Percentiles rank a stretch among this genome's conserved stretches.
Conservation (phyloP, 371 early-diverging fungal genomes). For the Apophysomyces sp. region DNA sequence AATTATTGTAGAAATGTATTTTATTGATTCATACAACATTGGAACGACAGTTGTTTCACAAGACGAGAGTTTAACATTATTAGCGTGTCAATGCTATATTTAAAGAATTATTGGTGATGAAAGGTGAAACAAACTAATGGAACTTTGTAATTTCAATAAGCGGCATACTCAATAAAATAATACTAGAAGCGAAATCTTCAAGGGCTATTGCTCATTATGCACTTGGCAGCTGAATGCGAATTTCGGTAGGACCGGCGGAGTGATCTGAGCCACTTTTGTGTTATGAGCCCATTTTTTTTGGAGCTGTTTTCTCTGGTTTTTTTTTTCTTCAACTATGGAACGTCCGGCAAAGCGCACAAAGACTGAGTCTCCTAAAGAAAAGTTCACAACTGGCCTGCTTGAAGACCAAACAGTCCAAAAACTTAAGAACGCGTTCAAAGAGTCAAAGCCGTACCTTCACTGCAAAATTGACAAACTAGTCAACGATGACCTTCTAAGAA, state of each 20-base stretch:
- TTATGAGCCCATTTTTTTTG: background rate
- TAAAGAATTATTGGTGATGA: too few relatives aligned
- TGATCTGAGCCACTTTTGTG: background rate
- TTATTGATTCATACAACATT: too few relatives aligned
- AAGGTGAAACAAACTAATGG: too few relatives aligned
- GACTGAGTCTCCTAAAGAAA: conserved; percentile 12
- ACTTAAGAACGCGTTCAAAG: conserved; percentile 35
- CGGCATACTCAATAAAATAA: too few relatives aligned
- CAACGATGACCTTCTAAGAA: conserved; percentile 55
- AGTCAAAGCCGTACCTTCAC: conserved; percentile 67
- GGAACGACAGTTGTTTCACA: too few relatives aligned
- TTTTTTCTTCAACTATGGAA: background rate
- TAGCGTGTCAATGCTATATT: too few relatives aligned
- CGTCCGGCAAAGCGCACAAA: conserved; percentile 19
- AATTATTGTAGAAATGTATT: too few relatives aligned
- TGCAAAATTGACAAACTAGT: conserved; percentile 59
- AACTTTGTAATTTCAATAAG: too few relatives aligned
- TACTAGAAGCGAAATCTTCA: too few relatives aligned
- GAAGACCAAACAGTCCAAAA: conserved; percentile 10
- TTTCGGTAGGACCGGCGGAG: background rate
- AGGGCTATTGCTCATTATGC: background rate
- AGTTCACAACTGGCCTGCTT: conserved; percentile 33
- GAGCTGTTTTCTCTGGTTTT: background rate
- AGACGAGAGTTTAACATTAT: too few relatives aligned
- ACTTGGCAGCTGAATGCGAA: background rate